Evolutionary conservation across 192 early-diverging fungal species (phyloP).

Genomic region (Podila clonocystis): DNA sequence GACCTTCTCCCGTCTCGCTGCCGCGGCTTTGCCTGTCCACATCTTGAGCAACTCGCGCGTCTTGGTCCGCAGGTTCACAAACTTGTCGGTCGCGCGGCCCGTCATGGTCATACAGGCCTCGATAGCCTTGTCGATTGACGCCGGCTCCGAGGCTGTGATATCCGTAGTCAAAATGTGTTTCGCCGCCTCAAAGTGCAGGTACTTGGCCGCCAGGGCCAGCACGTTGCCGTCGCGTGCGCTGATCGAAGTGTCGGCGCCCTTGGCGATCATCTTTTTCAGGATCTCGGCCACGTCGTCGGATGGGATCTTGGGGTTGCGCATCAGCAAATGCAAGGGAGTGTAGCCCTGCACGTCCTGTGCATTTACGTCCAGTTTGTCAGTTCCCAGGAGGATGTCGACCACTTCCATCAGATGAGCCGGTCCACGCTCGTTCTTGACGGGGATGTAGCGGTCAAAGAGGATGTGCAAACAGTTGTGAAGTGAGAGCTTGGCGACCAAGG

Average conservation of each 20-base stretch:
- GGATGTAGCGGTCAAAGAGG: conserved; percentile 36
- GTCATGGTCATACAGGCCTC: conserved; percentile 53
- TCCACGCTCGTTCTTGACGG: conserved; percentile 41
- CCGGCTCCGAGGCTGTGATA: conserved; percentile 27
- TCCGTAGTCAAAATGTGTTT: conserved; percentile 11
- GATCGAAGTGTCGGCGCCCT: conserved; percentile 41
- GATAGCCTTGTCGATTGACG: conserved; percentile 34
- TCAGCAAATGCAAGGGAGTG: conserved; percentile 68
- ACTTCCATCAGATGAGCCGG: conserved; percentile 33
- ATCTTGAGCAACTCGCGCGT: conserved; percentile 34
- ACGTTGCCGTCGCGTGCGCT: conserved; percentile 36
- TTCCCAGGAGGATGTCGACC: conserved; percentile 25
- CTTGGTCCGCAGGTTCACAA: conserved; percentile 40
- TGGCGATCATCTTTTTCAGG: conserved; percentile 29
- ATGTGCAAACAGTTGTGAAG: conserved; percentile 40
- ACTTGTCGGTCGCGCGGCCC: conserved; percentile 36
- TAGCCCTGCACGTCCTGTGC: conserved; percentile 26
- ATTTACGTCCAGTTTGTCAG: conserved; percentile 22
- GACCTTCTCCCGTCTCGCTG: conserved; percentile 18
- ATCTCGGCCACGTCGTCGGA: conserved; percentile 67
- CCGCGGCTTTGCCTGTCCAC: conserved; percentile 36
- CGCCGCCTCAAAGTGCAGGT: conserved; percentile 40
- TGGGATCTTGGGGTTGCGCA: conserved; percentile 93
- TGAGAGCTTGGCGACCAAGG: conserved; percentile 26
- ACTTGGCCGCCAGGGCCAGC: conserved; percentile 35